Evolutionary conservation across 169 alveolate genomes (phyloP).

Genomic region (Plasmodium vivax): DNA sequence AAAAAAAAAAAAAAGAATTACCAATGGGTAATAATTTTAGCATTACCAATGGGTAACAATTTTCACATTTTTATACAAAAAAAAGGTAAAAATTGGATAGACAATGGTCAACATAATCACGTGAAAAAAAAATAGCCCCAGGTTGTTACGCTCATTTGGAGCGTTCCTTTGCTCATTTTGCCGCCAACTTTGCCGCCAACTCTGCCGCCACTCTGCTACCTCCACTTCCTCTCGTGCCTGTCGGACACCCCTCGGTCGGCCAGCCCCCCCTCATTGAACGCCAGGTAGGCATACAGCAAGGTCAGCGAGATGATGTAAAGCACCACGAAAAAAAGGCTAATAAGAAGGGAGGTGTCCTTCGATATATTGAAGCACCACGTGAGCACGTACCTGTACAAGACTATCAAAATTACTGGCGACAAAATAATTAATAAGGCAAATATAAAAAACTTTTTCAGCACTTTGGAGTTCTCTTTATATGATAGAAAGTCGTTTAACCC

Average conservation of each 20-base stretch:
- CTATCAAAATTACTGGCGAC: slow-evolving; percentile 41
- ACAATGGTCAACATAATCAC: neutral
- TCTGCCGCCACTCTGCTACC: neutral
- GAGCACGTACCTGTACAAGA: slow-evolving; percentile 24
- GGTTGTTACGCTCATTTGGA: neutral
- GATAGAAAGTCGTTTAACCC: slow-evolving; percentile 31
- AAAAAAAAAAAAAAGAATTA: no score
- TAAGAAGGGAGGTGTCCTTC: slow-evolving; percentile 24
- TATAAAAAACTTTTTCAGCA: slow-evolving; percentile 29
- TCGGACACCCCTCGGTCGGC: neutral
- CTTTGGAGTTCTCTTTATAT: slow-evolving; percentile 36
- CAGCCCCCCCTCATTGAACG: slow-evolving; percentile 17
- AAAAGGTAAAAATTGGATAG: neutral
- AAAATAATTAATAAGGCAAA: slow-evolving; percentile 62
- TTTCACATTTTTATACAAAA: neutral
- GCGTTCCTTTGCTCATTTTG: neutral
- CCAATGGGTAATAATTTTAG: neutral
- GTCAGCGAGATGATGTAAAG: slow-evolving; percentile 21
- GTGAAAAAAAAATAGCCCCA: neutral
- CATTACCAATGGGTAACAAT: neutral
- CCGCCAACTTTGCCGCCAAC: neutral
- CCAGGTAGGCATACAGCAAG: slow-evolving; percentile 46
- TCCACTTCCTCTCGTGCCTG: neutral
- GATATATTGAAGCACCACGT: slow-evolving; percentile 2
- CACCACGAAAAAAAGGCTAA: slow-evolving; percentile 24